Conservation (phyloP, 176 grass and related monocot species). For the Oryza coarctata region DNA sequence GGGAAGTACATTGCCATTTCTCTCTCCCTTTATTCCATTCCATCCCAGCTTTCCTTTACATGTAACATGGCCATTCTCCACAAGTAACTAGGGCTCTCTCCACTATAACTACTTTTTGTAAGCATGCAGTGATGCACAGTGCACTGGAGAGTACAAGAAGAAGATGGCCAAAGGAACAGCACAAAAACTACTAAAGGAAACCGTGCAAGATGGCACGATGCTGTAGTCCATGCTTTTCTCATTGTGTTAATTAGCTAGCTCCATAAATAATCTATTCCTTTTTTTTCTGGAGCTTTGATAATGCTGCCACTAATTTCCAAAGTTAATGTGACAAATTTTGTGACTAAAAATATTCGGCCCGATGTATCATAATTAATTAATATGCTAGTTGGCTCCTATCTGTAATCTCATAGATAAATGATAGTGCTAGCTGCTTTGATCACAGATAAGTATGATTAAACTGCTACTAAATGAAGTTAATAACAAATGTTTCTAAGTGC, state of each 20-base stretch:
- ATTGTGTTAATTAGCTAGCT: conserved; percentile 6
- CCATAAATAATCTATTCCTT: neutral
- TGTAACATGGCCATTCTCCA: conserved; percentile 9
- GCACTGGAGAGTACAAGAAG: conserved; percentile 11
- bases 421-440: neutral
- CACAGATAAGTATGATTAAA: neutral
- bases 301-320: neutral
- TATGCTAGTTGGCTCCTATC: neutral
- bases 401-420: neutral
- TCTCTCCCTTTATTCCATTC: conserved; percentile 37
- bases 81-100: conserved; percentile 7
- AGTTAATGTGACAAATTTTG: conserved; percentile 5
- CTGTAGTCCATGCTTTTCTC: neutral
- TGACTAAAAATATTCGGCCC: neutral
- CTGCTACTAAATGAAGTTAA: neutral
- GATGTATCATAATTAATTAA: neutral
- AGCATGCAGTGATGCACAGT: neutral
- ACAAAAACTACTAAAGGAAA: neutral
- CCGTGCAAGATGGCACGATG: neutral
- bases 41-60: neutral
- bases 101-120: conserved; percentile 21
- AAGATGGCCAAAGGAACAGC: neutral
- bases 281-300: neutral
- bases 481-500: neutral
- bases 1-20: conserved; percentile 22